Percentiles rank a stretch among this genome's conserved stretches.
Conservation (phyloP, 192 early-diverging fungal genomes). For the Mortierella claussenii region DNA sequence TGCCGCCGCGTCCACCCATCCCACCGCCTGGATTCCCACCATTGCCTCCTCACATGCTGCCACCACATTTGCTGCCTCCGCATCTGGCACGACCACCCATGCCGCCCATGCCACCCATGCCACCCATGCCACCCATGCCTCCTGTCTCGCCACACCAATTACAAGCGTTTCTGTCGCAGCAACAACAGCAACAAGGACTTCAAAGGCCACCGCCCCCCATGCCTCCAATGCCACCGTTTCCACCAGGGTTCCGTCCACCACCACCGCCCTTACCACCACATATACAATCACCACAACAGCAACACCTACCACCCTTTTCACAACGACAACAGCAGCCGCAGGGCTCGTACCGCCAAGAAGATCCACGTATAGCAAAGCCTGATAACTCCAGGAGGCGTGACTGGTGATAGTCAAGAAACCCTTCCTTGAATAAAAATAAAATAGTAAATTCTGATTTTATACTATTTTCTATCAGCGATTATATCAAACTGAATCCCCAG, state of each 20-base stretch:
- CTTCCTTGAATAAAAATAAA: too few species aligned
- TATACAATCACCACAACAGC: background rate
- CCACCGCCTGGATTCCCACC: constrained; percentile 23
- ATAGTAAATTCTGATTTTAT: too few species aligned
- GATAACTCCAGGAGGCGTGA: constrained; percentile 15
- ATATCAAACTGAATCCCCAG: too few species aligned
- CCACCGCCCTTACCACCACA: constrained; percentile 2
- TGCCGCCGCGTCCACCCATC: background rate
- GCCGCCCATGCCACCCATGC: background rate
- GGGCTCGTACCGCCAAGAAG: constrained; percentile 1
- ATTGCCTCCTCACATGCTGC: constrained; percentile 20
- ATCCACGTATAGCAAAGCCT: constrained; percentile 1
- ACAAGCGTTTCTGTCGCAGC: constrained; percentile 29
- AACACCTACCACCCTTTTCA: constrained; percentile 1
- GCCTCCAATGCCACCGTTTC: constrained; percentile 7
- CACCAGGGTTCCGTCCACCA: constrained; percentile 3
- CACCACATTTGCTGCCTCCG: constrained; percentile 3
- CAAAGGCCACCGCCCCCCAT: background rate
- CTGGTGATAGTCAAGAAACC: constrained; percentile 9
- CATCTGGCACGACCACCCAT: constrained; percentile 11
- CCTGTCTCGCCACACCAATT: constrained; percentile 23
- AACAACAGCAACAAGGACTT: constrained; percentile 1
- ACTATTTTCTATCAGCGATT: too few species aligned
- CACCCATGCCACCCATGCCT: constrained; percentile 18
- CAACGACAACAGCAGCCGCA: too few species aligned